These are phyloP conservation scores for Scalesia atractyloides DNA, from an alignment of 129 eudicot genomes.

Conservation along the genomic window DNA sequence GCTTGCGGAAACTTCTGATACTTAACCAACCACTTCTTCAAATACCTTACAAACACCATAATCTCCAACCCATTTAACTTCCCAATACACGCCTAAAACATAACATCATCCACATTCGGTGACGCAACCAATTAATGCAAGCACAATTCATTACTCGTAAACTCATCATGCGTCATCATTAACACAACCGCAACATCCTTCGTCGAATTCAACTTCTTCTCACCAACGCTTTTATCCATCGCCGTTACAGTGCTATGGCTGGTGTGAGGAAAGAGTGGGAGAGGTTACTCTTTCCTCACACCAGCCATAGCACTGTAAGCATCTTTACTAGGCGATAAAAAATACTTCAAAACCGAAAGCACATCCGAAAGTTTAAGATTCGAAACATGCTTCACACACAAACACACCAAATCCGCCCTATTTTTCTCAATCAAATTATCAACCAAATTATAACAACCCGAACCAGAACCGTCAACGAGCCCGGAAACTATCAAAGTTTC, in stretches of 20 bases:
- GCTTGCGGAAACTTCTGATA: conserved; percentile 78
- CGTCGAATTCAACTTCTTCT: conserved; percentile 35
- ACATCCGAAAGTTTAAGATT: too few relatives aligned
- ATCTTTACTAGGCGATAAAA: too few relatives aligned
- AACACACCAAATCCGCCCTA: too few relatives aligned
- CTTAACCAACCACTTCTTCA: conserved; percentile 76
- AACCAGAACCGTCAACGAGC: conserved; percentile 43
- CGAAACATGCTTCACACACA: too few relatives aligned
- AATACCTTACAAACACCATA: conserved; percentile 56
- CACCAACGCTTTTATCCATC: conserved; percentile 41
- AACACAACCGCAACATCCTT: conserved; percentile 65
- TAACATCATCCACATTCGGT: conserved; percentile 65
- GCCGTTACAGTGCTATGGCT: too few relatives aligned
- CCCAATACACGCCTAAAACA: conserved; percentile 62
- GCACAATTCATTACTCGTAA: conserved; percentile 58
- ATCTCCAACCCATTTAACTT: conserved; percentile 67
- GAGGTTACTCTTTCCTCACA: too few relatives aligned
- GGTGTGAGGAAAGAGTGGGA: too few relatives aligned
- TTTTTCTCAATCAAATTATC: too few relatives aligned
- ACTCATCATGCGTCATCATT: conserved; percentile 76
- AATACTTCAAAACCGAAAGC: too few relatives aligned
- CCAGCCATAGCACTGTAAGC: too few relatives aligned
- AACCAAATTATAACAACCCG: too few relatives aligned
- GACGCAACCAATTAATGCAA: conserved; percentile 70
- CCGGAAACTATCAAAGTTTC: conserved; percentile 47